A percentile compares a stretch with the other conserved stretches of the same genome.
Conservation (phyloP, 495 filamentous ascomycete species). For the Amphirosellinia nigrospora region DNA sequence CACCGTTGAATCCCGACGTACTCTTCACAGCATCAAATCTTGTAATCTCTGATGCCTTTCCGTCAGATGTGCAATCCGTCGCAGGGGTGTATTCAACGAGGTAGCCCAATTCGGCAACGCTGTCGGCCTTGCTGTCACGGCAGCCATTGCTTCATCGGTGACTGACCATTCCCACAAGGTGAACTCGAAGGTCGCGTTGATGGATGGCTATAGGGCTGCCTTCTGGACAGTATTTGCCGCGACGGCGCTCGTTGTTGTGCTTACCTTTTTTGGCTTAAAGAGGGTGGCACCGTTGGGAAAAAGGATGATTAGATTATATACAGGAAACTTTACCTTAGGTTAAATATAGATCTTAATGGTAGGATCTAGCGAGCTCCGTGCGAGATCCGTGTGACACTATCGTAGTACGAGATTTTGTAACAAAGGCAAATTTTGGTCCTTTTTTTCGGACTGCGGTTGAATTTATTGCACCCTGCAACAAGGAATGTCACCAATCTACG, state of each 20-base stretch:
- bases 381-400: no score
- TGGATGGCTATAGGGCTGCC: conserved; percentile 63
- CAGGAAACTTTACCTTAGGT: no score
- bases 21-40: conserved; percentile 70
- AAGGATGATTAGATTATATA: conserved; percentile 51
- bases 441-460: no score
- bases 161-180: conserved; percentile 44
- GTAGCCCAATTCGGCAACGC: conserved; percentile 64
- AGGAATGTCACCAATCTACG: no score
- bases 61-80: conserved; percentile 61
- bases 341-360: no score
- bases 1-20: conserved; percentile 57
- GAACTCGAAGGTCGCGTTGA: conserved; percentile 48
- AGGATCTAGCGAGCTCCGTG: no score
- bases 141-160: conserved; percentile 61
- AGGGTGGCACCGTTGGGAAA: conserved; percentile 61
- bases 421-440: no score
- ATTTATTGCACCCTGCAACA: no score
- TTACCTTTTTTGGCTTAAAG: conserved; percentile 56
- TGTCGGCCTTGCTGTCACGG: conserved; percentile 63
- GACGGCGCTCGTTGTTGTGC: conserved; percentile 47
- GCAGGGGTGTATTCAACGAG: conserved; percentile 70
- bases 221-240: conserved; percentile 67
- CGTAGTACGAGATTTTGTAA: no score
- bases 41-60: conserved; percentile 63